phyloP scores from a whole-genome alignment of 305 asterid species.

The Withania somnifera region DNA sequence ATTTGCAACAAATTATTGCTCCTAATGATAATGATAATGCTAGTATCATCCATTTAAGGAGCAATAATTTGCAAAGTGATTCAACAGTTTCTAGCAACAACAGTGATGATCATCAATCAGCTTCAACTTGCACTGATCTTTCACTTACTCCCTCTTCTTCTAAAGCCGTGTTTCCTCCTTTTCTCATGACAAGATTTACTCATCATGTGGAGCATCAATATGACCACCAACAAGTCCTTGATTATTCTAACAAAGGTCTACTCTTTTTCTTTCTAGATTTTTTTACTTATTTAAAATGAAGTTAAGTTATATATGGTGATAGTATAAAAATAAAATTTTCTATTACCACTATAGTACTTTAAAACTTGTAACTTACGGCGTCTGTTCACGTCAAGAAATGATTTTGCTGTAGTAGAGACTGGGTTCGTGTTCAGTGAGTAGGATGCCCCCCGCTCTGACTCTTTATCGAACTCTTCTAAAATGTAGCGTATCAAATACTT shows the following conservation, averaged over 20 bases:
- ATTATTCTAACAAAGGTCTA: background rate
- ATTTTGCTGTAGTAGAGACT: no score
- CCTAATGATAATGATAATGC: background rate
- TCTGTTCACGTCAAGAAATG: no score
- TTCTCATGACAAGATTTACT: background rate
- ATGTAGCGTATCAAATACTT: no score
- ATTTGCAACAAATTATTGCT: background rate
- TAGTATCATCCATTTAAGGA: constrained; percentile 5
- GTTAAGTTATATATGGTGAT: background rate
- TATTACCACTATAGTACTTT: background rate
- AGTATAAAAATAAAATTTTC: background rate
- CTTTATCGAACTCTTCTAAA: no score
- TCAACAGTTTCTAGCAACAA: constrained; percentile 12
- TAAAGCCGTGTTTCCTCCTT: background rate
- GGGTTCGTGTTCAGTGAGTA: no score
- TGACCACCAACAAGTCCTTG: background rate
- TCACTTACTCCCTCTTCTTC: constrained; percentile 13
- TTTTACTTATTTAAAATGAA: background rate
- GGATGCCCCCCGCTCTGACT: no score
- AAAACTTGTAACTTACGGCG: background rate
- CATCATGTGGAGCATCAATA: background rate
- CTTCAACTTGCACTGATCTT: constrained; percentile 33
- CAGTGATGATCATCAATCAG: constrained; percentile 26
- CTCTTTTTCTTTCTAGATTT: background rate
- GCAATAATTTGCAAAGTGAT: constrained; percentile 3